Percentiles rank a stretch among this genome's conserved stretches.
Conservation (phyloP, 2,329 filamentous ascomycete genomes). For the Lasiodiplodia citricola region DNA sequence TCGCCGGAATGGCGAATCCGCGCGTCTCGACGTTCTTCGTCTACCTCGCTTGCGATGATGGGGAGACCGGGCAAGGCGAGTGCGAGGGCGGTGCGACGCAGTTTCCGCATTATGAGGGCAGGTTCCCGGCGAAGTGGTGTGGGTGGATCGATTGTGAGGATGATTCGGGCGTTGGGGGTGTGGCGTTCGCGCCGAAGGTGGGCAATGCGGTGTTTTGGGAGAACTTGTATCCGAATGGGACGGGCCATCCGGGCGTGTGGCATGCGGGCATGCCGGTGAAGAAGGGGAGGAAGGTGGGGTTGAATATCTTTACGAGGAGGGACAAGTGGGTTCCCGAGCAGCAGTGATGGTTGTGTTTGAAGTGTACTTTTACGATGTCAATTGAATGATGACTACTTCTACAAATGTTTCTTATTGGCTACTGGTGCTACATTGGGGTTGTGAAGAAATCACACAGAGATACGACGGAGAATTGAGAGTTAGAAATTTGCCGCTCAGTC, state of each 20-base stretch:
- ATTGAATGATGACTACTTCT: not conserved
- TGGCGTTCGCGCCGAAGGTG: slow-evolving; percentile 55
- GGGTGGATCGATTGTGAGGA: slow-evolving; percentile 54
- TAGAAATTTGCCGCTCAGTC: not conserved
- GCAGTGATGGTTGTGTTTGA: not conserved
- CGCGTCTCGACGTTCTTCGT: slow-evolving; percentile 56
- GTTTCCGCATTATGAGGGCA: slow-evolving; percentile 46
- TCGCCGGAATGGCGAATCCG: slow-evolving; percentile 42
- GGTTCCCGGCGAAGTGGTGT: slow-evolving; percentile 44
- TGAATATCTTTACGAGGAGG: slow-evolving; percentile 58
- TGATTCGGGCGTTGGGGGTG: slow-evolving; percentile 52
- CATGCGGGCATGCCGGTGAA: slow-evolving; percentile 56
- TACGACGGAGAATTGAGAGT: not conserved
- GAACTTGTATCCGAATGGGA: slow-evolving; percentile 49
- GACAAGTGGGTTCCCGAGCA: slow-evolving; percentile 5
- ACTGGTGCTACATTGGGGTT: too few relatives aligned
- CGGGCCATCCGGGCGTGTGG: slow-evolving; percentile 51
- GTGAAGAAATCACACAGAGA: too few relatives aligned
- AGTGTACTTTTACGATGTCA: not conserved
- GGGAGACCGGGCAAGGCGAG: too few relatives aligned
- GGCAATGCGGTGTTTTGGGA: slow-evolving; percentile 59
- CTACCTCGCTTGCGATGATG: slow-evolving; percentile 43
- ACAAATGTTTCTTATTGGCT: not conserved
- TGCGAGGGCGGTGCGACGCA: slow-evolving; percentile 57
- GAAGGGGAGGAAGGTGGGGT: slow-evolving; percentile 55